Evolutionary conservation across 495 filamentous ascomycete genomes (phyloP).

Genomic region (Penicillium angulare): DNA sequence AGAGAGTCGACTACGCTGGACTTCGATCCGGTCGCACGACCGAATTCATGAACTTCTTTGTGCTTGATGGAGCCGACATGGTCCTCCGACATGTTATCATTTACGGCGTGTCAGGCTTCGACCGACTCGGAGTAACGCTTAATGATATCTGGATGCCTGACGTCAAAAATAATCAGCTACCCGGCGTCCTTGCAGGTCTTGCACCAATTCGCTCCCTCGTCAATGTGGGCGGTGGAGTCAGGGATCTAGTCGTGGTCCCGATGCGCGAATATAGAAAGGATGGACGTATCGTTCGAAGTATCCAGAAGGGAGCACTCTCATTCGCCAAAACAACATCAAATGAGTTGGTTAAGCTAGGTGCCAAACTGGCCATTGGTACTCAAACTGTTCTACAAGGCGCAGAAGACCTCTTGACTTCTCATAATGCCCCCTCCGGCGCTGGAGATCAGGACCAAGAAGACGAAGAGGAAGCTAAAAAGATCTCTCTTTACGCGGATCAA

Average conservation of each 20-base stretch:
- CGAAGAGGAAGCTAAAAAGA: slow-evolving; percentile 67
- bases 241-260: slow-evolving; percentile 82
- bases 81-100: slow-evolving; percentile 84
- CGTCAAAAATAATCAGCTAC: slow-evolving; percentile 85
- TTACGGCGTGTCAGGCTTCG: slow-evolving; percentile 87
- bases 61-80: slow-evolving; percentile 86
- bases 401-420: slow-evolving; percentile 69
- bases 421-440: slow-evolving; percentile 15
- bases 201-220: slow-evolving; percentile 85
- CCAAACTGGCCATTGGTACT: slow-evolving; percentile 91
- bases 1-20: slow-evolving; percentile 90
- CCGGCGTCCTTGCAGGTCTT: slow-evolving; percentile 83
- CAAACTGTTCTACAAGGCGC: slow-evolving; percentile 87
- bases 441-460: slow-evolving; percentile 60
- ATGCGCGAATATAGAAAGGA: slow-evolving; percentile 92
- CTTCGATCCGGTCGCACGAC: slow-evolving; percentile 97
- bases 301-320: slow-evolving; percentile 82
- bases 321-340: slow-evolving; percentile 92
- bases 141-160: slow-evolving; percentile 99
- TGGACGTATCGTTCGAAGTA: slow-evolving; percentile 84
- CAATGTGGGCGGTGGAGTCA: slow-evolving; percentile 83
- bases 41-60: slow-evolving; percentile 98
- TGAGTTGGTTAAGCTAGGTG: slow-evolving; percentile 88
- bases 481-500: slow-evolving; percentile 90
- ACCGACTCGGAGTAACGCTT: slow-evolving; percentile 78